A percentile compares a stretch with the other conserved stretches of the same genome.
phyloP scores from a whole-genome alignment of 2,329 filamentous ascomycete genomes.

The Mycosphaerella arachidis region DNA sequence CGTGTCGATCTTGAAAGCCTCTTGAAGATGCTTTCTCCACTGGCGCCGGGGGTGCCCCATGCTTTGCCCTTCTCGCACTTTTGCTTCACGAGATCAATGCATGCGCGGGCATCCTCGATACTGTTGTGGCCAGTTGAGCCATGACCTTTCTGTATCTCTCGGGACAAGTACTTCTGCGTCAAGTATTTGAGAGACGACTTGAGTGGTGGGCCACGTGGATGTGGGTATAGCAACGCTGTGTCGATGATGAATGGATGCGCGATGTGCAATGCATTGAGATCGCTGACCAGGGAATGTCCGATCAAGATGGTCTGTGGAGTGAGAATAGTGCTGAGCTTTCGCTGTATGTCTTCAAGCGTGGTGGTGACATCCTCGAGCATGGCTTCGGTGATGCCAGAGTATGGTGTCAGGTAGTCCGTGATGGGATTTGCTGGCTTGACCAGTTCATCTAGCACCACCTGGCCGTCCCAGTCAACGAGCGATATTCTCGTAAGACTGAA shows the following conservation, averaged over 20 bases:
- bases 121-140: conserved; percentile 78
- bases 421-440: conserved; percentile 89
- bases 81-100: conserved; percentile 86
- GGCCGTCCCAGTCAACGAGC: conserved; percentile 78
- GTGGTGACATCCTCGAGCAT: conserved; percentile 82
- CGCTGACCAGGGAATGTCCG: conserved; percentile 77
- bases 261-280: conserved; percentile 76
- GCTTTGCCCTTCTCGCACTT: conserved; percentile 89
- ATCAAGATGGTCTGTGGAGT: conserved; percentile 68
- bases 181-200: conserved; percentile 91
- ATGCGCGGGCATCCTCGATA: conserved; percentile 85
- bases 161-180: conserved; percentile 74
- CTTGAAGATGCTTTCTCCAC: conserved; percentile 84
- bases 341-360: conserved; percentile 76
- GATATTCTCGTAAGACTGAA: conserved; percentile 87
- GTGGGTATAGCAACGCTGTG: conserved; percentile 83
- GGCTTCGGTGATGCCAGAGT: conserved; percentile 82
- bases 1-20: conserved; percentile 55
- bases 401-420: conserved; percentile 79
- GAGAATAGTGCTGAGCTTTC: conserved; percentile 65
- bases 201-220: conserved; percentile 80
- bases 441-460: conserved; percentile 77
- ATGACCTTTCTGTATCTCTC: conserved; percentile 78
- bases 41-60: conserved; percentile 77
- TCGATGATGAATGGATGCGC: conserved; percentile 93